These are phyloP conservation scores for Neonectria coccinea DNA, from an alignment of 2,329 filamentous ascomycete species.

Conservation along the genomic window DNA sequence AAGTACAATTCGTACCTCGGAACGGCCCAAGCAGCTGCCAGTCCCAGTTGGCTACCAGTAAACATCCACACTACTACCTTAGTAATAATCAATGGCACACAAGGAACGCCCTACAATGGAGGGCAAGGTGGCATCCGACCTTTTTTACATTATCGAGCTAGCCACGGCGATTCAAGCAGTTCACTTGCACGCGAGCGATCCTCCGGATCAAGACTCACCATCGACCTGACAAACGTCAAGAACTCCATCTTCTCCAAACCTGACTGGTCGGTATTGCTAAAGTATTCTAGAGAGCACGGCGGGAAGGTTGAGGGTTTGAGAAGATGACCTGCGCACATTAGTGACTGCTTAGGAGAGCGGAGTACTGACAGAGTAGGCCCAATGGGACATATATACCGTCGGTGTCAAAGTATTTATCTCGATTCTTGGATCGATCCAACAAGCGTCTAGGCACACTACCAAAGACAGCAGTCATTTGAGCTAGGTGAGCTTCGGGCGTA, in stretches of 20 bases:
- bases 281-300: background rate
- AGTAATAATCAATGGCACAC: too few relatives aligned
- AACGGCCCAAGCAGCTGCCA: too few relatives aligned
- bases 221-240: background rate
- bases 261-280: background rate
- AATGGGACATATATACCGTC: background rate
- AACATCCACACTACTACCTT: too few relatives aligned
- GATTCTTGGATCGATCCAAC: background rate
- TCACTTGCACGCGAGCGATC: background rate
- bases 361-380: background rate
- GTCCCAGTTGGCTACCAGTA: too few relatives aligned
- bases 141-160: background rate
- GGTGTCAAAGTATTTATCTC: background rate
- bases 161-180: background rate
- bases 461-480: conserved; percentile 40
- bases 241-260: background rate
- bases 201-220: background rate
- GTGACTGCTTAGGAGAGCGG: background rate
- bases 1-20: too few relatives aligned
- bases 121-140: too few relatives aligned
- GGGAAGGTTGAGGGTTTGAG: background rate
- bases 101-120: background rate
- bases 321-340: background rate
- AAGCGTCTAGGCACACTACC: conserved; percentile 54
- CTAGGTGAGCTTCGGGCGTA: conserved; percentile 42